Base-by-base conservation (phyloP, 805 yeast species). In the Cyberlindnera subsufficiens region DNA sequence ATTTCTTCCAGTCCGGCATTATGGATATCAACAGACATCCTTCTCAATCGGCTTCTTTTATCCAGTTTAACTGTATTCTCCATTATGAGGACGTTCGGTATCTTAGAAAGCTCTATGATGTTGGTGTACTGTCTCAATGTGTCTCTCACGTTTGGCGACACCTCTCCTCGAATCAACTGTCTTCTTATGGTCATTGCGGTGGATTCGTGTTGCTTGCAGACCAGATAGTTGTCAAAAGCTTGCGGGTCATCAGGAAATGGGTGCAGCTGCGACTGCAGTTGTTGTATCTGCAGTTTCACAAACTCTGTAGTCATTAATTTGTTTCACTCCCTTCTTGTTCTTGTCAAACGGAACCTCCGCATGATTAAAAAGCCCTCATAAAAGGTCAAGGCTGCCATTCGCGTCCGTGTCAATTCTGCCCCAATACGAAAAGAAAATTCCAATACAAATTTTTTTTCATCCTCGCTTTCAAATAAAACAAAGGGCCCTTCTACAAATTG, bases 21-120 rank as follows among this genome's bases (percentile, higher is more conserved):
- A 30, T 53, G 53, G n/a, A 58, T 42, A 30, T 58, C 56, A 15
- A 58, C 49, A 1, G 58, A 51, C 9, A 51, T 14, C 33, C 60
- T 43, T 47, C 55, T 49, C 14, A 44, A 44, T 4, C 17, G 34
- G 15, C 31, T 29, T 22, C 35, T 31, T 30, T 44, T 35, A 13
- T 42, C 38, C 11, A 31, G 16, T 14, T 45, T 45, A 9, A 38
- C 37, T 1, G 53, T 44, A 0, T 40, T 32, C 25, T 46, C 43
- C 16, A 55, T 19, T 1, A 33, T 37, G 11, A 39, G 8, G 9
- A 45, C 38, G 32, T 41, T 52, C 1, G 37, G 17, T 17, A 52
- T 46, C 30, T 32, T 32, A 14, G 40, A 32, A 16, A 45, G 43
- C 16, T 42, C 46, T 22, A 52, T 53, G 18, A 34, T 5, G 27